Evolutionary conservation across 2,329 filamentous ascomycete species (phyloP).

Genomic region (Curvularia verruculosa): DNA sequence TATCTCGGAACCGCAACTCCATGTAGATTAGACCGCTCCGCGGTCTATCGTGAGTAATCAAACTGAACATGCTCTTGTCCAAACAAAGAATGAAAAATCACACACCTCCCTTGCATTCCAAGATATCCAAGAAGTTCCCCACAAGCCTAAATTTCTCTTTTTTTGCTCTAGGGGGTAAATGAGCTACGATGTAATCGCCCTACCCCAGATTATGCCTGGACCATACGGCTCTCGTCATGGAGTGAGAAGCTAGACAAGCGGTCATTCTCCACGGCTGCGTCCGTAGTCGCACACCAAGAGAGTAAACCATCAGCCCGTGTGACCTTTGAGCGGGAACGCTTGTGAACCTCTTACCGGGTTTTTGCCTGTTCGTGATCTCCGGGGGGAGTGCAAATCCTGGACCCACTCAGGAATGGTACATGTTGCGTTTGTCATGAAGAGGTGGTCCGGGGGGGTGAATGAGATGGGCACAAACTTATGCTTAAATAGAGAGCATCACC

Average conservation of each 20-base stretch:
- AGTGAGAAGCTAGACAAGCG: constrained; percentile 10
- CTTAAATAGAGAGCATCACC: constrained; percentile 19
- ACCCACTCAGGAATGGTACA: constrained; percentile 14
- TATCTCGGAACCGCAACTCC: not conserved
- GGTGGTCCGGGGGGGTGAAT: constrained; percentile 1
- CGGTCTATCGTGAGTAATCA: not conserved
- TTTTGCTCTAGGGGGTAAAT: not conserved
- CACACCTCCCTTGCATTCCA: not conserved
- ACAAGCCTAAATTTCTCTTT: not conserved
- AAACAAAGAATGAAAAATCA: too few relatives aligned
- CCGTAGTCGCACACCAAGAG: constrained; percentile 12
- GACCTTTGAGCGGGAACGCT: constrained; percentile 23
- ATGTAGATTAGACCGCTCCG: not conserved
- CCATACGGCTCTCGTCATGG: constrained; percentile 8
- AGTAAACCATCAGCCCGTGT: constrained; percentile 23
- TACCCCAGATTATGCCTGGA: constrained; percentile 13
- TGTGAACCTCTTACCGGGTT: constrained; percentile 22
- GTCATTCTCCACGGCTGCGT: constrained; percentile 11
- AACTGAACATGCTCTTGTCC: not conserved
- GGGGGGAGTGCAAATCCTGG: constrained; percentile 11
- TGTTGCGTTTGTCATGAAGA: constrained; percentile 10
- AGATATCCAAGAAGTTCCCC: not conserved
- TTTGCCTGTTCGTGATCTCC: constrained; percentile 11
- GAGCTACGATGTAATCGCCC: constrained; percentile 2
- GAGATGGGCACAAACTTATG: constrained; percentile 3